Evolutionary conservation across 139 green algal genomes (phyloP).

Genomic region (Chlorella sp.): DNA sequence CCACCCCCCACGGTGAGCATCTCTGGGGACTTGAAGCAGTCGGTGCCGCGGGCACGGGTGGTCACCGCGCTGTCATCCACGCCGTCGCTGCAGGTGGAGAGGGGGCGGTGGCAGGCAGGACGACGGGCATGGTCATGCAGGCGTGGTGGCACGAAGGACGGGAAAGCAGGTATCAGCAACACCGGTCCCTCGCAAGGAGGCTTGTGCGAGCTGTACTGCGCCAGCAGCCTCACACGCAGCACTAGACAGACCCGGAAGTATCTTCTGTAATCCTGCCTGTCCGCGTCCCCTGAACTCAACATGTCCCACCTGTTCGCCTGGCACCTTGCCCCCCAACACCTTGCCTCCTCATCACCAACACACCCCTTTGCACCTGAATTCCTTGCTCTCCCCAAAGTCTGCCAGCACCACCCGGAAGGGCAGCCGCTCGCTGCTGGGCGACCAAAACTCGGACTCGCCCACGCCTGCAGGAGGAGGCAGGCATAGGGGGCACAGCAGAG

Average conservation of each 20-base stretch:
- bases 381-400: slow-evolving; percentile 84
- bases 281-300: no score
- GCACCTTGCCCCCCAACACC: no score
- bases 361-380: slow-evolving; percentile 33
- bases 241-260: no score
- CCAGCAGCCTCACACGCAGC: no score
- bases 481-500: not conserved
- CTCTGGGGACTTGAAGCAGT: slow-evolving; percentile 86
- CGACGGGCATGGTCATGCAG: no score
- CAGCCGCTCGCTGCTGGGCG: slow-evolving; percentile 11
- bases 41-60: slow-evolving; percentile 73
- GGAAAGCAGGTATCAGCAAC: no score
- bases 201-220: no score
- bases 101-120: not conserved
- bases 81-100: slow-evolving; percentile 5
- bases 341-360: not conserved
- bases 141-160: no score
- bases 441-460: slow-evolving; percentile 71
- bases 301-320: no score
- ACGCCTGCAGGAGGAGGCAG: slow-evolving; percentile 28
- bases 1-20: slow-evolving; percentile 80
- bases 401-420: slow-evolving; percentile 70
- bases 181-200: no score
- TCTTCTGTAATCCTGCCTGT: no score
- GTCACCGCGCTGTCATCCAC: slow-evolving; percentile 3